These are phyloP conservation scores for Linanthus parryae DNA, from an alignment of 148 eudicot species.

Conservation along the genomic window DNA sequence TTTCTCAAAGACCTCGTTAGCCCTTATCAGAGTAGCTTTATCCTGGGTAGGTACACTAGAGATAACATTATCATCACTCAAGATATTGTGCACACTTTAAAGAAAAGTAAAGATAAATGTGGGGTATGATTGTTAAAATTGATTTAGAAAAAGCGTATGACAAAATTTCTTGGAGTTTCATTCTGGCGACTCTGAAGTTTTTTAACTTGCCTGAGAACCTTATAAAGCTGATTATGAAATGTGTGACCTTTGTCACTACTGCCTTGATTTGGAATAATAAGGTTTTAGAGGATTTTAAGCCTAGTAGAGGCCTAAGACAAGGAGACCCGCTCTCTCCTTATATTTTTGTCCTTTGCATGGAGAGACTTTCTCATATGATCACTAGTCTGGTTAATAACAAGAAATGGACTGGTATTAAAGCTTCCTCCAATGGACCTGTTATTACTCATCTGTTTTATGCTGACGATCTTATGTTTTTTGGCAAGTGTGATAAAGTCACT, in stretches of 20 bases:
- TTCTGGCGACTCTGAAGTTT: background rate
- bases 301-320: background rate
- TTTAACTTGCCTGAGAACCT: background rate
- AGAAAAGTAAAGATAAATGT: background rate
- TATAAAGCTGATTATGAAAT: background rate
- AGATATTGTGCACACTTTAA: background rate
- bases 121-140: background rate
- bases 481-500: background rate
- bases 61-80: constrained; percentile 5
- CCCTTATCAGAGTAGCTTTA: constrained; percentile 4
- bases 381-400: background rate
- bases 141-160: constrained; percentile 11
- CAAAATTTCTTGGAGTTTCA: background rate
- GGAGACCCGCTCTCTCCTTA: constrained; percentile 6
- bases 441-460: constrained; percentile 7
- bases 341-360: constrained; percentile 6
- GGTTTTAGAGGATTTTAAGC: fast-evolving
- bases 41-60: background rate
- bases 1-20: background rate
- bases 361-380: background rate
- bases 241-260: background rate
- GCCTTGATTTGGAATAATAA: background rate
- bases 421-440: background rate
- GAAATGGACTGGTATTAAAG: background rate
- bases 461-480: background rate